Percentiles rank a stretch among this genome's conserved stretches.
Evolutionary conservation across 371 early-diverging fungal species (phyloP).

Genomic region (Mortierella sp.): DNA sequence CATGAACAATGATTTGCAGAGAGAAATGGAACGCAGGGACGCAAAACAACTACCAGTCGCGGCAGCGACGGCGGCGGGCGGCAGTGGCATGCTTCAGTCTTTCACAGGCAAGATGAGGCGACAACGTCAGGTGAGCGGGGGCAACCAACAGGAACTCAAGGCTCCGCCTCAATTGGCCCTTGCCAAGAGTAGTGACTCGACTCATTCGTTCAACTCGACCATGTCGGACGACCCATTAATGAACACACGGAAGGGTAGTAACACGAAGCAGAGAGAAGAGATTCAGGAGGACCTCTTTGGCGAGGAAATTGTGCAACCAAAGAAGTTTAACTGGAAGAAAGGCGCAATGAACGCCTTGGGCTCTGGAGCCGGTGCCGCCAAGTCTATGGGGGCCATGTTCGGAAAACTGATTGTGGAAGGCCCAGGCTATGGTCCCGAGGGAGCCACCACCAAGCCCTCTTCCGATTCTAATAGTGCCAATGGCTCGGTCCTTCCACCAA

Average conservation of each 20-base stretch:
- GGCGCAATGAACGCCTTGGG: constrained; percentile 38
- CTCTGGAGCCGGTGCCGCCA: constrained; percentile 23
- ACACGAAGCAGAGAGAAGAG: constrained; percentile 12
- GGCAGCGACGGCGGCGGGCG: neutral
- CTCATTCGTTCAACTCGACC: constrained; percentile 36
- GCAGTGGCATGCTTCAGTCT: constrained; percentile 13
- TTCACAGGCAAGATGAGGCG: constrained; percentile 31
- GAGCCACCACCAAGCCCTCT: constrained; percentile 5
- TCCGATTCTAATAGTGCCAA: constrained; percentile 30
- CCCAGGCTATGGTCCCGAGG: neutral
- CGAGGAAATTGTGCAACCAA: constrained; percentile 36
- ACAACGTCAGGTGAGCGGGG: constrained; percentile 26
- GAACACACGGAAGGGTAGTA: constrained; percentile 1
- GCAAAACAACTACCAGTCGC: constrained; percentile 11
- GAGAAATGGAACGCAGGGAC: constrained; percentile 52
- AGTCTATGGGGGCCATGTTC: constrained; percentile 56
- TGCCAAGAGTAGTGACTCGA: constrained; percentile 33
- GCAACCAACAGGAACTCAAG: constrained; percentile 24
- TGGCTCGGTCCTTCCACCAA: constrained; percentile 21
- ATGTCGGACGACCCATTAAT: constrained; percentile 22
- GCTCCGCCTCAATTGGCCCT: constrained; percentile 14
- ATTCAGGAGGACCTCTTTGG: constrained; percentile 45
- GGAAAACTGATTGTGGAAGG: constrained; percentile 54
- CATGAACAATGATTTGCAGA: constrained; percentile 65
- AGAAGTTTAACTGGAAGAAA: constrained; percentile 54